phyloP scores from a whole-genome alignment of 2,329 filamentous ascomycete genomes.

The Claviceps sp. region DNA sequence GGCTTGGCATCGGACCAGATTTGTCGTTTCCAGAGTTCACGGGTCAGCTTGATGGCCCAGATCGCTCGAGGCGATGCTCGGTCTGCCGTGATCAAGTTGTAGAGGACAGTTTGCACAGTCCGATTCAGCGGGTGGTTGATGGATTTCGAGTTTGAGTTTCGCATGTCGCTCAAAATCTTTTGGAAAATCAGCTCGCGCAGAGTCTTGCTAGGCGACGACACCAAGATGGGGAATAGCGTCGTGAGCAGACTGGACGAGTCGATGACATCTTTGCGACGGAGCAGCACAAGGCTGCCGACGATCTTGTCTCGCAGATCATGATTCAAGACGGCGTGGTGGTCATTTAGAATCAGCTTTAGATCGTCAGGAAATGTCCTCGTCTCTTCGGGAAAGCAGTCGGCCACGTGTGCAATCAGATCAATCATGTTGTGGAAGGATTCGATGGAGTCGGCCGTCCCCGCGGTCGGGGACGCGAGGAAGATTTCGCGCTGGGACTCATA shows the following conservation, averaged over 20 bases:
- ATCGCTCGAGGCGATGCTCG: conserved; percentile 72
- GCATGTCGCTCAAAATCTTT: conserved; percentile 84
- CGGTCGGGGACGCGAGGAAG: conserved; percentile 71
- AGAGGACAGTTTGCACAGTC: conserved; percentile 84
- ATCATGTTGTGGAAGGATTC: conserved; percentile 83
- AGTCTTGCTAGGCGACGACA: conserved; percentile 83
- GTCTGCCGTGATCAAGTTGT: conserved; percentile 81
- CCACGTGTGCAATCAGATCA: conserved; percentile 85
- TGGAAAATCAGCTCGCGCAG: conserved; percentile 70
- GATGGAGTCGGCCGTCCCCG: conserved; percentile 63
- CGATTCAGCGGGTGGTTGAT: conserved; percentile 89
- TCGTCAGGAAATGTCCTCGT: conserved; percentile 67
- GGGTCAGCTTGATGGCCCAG: conserved; percentile 91
- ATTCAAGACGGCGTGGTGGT: conserved; percentile 73
- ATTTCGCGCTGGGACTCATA: conserved; percentile 87
- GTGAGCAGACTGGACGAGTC: conserved; percentile 75
- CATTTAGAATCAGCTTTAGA: conserved; percentile 64
- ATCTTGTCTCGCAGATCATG: conserved; percentile 85
- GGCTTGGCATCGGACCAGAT: conserved; percentile 91
- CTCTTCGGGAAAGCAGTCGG: conserved; percentile 80
- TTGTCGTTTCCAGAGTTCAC: conserved; percentile 92
- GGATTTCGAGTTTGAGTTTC: conserved; percentile 72
- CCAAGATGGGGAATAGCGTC: conserved; percentile 85
- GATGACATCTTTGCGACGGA: conserved; percentile 84
- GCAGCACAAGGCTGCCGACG: conserved; percentile 74